Evolutionary conservation across 2,329 filamentous ascomycete species (phyloP).

Genomic region (Colletotrichum aenigma): DNA sequence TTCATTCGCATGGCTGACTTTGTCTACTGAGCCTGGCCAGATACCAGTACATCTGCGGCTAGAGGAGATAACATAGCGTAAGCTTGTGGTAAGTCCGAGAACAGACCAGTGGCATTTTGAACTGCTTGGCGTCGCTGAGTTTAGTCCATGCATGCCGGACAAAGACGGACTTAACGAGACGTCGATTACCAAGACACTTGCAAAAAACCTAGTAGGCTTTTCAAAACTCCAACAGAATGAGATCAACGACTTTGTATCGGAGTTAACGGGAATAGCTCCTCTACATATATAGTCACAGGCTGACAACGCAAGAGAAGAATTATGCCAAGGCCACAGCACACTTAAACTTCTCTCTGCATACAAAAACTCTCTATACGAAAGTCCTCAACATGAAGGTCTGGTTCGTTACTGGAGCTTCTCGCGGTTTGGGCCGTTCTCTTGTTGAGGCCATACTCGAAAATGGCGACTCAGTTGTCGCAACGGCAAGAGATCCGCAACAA

Average conservation of each 20-base stretch:
- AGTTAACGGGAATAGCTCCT: not conserved
- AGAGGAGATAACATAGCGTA: not conserved
- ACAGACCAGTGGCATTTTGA: not conserved
- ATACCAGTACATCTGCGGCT: not conserved
- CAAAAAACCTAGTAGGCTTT: not conserved
- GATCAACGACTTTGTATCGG: not conserved
- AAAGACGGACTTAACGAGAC: not conserved
- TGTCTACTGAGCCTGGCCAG: not conserved
- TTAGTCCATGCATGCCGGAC: not conserved
- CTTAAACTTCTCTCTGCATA: not conserved
- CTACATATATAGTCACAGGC: not conserved
- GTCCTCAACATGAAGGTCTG: not conserved
- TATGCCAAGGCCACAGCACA: not conserved
- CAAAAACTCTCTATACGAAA: fast-evolving
- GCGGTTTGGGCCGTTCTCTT: not conserved
- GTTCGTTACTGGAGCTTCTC: not conserved
- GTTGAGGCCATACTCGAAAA: not conserved
- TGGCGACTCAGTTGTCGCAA: not conserved
- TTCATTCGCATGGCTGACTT: not conserved
- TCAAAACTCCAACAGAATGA: not conserved
- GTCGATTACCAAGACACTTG: not conserved
- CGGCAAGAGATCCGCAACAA: not conserved
- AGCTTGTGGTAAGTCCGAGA: not conserved
- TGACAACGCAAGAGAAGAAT: not conserved
- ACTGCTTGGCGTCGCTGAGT: not conserved